phyloP scores from a whole-genome alignment of 345 rosid species.

The Hypericum androsaemum region DNA sequence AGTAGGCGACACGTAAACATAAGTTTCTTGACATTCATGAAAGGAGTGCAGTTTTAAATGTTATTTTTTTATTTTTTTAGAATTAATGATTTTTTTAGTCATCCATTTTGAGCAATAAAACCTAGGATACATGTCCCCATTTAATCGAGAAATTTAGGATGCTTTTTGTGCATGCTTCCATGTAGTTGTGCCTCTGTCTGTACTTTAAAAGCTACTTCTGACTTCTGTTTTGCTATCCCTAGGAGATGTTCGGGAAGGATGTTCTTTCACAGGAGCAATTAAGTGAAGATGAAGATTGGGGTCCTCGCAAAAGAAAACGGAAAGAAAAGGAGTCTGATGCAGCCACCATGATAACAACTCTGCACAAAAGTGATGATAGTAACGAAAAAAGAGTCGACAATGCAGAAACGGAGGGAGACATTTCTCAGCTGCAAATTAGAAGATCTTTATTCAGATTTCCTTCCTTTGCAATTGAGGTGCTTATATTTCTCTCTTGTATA shows the following conservation, averaged over 20 bases:
- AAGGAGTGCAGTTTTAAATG: too few species aligned
- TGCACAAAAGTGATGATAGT: constrained; percentile 46
- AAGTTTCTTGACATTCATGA: too few species aligned
- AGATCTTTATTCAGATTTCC: constrained; percentile 66
- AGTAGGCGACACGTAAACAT: too few species aligned
- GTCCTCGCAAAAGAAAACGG: constrained; percentile 69
- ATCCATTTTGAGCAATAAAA: too few species aligned
- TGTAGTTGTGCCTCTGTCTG: not conserved
- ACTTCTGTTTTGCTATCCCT: constrained; percentile 6
- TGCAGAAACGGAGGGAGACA: constrained; percentile 24
- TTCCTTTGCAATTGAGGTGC: constrained; percentile 70
- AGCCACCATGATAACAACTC: constrained; percentile 53
- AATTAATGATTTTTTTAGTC: too few species aligned
- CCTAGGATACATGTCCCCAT: too few species aligned
- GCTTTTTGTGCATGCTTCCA: too few species aligned
- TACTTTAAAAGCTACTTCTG: constrained; percentile 3
- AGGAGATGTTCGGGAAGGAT: constrained; percentile 99
- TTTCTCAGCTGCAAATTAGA: constrained; percentile 32
- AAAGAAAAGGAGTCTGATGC: constrained; percentile 78
- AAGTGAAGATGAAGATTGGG: constrained; percentile 99
- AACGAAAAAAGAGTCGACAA: constrained; percentile 20
- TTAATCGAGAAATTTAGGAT: too few species aligned
- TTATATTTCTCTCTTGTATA: constrained; percentile 9
- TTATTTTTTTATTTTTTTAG: too few species aligned
- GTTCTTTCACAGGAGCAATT: constrained; percentile 52